Percentiles rank a stretch among this genome's conserved stretches.
Evolutionary conservation across 208 protist genomes (phyloP).

Genomic region (Leishmania gerbilli): DNA sequence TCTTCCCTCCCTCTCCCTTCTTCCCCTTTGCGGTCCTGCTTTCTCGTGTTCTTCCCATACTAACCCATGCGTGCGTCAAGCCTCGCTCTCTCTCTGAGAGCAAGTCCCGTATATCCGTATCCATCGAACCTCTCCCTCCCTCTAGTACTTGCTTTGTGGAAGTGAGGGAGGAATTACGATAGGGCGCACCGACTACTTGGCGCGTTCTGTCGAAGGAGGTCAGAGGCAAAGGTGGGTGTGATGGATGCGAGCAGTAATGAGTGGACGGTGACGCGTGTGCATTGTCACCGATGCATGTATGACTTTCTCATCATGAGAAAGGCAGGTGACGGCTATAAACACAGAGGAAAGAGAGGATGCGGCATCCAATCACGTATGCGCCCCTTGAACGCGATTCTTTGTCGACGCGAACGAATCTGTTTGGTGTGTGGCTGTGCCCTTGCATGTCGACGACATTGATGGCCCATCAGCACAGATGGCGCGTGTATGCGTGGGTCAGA

Average conservation of each 20-base stretch:
- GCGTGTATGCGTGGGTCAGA: background rate
- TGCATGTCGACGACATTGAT: background rate
- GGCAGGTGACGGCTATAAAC: background rate
- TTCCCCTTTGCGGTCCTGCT: background rate
- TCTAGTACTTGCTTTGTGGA: background rate
- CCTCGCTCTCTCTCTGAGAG: background rate
- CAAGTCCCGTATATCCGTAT: background rate
- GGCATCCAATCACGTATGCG: background rate
- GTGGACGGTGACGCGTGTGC: background rate
- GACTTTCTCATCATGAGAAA: background rate
- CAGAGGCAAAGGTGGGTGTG: background rate
- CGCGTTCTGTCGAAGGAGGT: background rate
- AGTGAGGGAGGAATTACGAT: background rate
- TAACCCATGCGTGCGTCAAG: background rate
- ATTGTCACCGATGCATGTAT: background rate
- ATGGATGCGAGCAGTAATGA: background rate
- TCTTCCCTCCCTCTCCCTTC: background rate
- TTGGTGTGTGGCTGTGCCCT: background rate
- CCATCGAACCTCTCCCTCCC: background rate
- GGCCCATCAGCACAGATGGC: background rate
- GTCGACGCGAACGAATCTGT: background rate
- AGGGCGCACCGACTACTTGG: background rate
- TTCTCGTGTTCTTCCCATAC: background rate
- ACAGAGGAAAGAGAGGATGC: background rate
- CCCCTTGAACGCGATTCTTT: background rate